Percentiles rank a stretch among this genome's conserved stretches.
phyloP scores from a whole-genome alignment of 177 flowering plant species.

The Vitis hybrid region DNA sequence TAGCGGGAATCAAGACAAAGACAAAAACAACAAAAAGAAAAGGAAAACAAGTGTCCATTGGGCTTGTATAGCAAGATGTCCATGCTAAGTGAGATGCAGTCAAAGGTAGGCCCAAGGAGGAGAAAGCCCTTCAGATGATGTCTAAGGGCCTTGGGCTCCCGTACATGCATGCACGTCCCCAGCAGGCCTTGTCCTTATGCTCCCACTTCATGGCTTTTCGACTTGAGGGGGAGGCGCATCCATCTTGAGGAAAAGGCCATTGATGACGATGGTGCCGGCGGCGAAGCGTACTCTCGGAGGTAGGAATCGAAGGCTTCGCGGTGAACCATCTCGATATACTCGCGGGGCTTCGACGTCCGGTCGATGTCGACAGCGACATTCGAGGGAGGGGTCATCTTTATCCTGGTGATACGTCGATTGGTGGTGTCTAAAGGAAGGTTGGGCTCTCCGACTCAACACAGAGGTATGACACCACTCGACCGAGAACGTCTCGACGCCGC shows the following conservation, averaged over 20 bases:
- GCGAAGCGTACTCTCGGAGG: constrained; percentile 67
- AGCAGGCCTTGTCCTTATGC: too few relatives aligned
- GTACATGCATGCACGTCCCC: too few relatives aligned
- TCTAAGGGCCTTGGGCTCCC: too few relatives aligned
- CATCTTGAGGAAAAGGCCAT: constrained; percentile 80
- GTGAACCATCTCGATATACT: constrained; percentile 97
- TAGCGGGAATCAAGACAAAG: too few relatives aligned
- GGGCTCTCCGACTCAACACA: constrained; percentile 95
- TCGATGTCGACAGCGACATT: too few relatives aligned
- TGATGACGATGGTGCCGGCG: constrained; percentile 66
- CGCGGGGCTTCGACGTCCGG: constrained; percentile 17
- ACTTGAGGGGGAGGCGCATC: constrained; percentile 41
- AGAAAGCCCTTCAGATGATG: too few relatives aligned
- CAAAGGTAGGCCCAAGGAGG: too few relatives aligned
- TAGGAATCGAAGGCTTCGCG: constrained; percentile 78
- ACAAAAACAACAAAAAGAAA: too few relatives aligned
- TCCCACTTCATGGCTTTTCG: too few relatives aligned
- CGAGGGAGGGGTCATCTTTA: constrained; percentile 67
- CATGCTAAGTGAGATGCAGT: too few relatives aligned
- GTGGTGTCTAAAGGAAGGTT: constrained; percentile 89
- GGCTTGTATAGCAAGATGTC: too few relatives aligned
- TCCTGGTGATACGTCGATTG: constrained; percentile 85
- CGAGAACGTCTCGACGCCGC: constrained; percentile 38
- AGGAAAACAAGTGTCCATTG: too few relatives aligned
- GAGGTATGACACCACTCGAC: constrained; percentile 86